Conservation (phyloP, 2,329 filamentous ascomycete species). For the Neofusicoccum ribis region DNA sequence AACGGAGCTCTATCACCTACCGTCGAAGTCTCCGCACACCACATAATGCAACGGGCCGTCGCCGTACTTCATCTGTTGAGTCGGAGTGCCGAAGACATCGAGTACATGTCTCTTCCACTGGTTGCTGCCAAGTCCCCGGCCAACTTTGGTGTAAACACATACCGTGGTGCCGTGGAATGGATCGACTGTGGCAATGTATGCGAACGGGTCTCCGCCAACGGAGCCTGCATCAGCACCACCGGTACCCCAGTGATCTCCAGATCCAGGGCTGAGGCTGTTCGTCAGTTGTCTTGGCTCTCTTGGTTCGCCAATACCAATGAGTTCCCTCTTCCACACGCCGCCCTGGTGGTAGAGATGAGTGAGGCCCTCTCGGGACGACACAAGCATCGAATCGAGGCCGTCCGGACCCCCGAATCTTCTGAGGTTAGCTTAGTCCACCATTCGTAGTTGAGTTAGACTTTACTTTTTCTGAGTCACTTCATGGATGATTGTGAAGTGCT, state of each 20-base stretch:
- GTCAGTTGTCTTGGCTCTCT: not conserved
- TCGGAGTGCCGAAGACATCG: conserved; percentile 23
- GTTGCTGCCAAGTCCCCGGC: conserved; percentile 6
- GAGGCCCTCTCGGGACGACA: conserved; percentile 1
- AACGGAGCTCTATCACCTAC: not conserved
- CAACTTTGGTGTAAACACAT: conserved; percentile 21
- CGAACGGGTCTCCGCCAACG: conserved; percentile 22
- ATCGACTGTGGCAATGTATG: conserved; percentile 25
- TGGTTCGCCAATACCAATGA: not conserved
- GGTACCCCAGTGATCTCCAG: conserved; percentile 24
- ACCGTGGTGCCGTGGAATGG: conserved; percentile 25
- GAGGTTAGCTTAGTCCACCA: not conserved
- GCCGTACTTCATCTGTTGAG: conserved; percentile 19
- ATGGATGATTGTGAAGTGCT: conserved; percentile 12
- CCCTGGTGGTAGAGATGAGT: conserved; percentile 8
- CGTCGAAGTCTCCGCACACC: conserved; percentile 24
- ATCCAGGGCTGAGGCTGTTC: not conserved
- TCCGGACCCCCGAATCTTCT: conserved; percentile 10
- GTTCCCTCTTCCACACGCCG: not conserved
- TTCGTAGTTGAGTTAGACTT: not conserved
- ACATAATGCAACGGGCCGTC: conserved; percentile 23
- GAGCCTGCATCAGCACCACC: conserved; percentile 22
- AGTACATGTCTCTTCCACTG: conserved; percentile 22
- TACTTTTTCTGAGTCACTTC: conserved; percentile 10
- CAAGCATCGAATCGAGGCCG: conserved; percentile 6